Base-by-base conservation (phyloP, 768 basidiomycete genomes). In the Gelatoporia subvermispora region DNA sequence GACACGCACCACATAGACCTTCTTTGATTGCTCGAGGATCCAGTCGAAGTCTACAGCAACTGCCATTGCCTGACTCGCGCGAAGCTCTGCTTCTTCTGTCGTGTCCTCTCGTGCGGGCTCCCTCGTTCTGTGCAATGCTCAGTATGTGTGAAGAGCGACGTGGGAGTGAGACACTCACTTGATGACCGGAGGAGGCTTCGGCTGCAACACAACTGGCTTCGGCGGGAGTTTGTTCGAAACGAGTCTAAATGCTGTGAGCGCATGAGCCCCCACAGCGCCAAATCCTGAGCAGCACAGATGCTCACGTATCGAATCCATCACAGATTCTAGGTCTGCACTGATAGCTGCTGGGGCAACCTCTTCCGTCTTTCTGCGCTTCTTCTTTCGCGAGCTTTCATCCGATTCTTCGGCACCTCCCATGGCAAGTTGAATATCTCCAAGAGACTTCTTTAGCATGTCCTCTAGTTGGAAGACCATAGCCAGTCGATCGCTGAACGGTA, bases 21-120 rank as follows among this genome's bases (percentile, higher is more conserved):
- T 59, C 8, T 22, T 46, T 7, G 63, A 63, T 49, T 61, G 56
- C 7, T 43, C 40, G 28, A 59, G 13, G 21, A 69, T 48, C 55
- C 57, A 58, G 5, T 49, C 52, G 3, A 57, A 48, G 31, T 68
- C 65, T 9, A 69, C 66, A 4, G 65, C 66, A 31, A 54, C 55
- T 3, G 55, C 61, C 9, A 43, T 49, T 1, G 67, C 67, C 15
- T 57, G 63, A 2, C 50, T 28, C 3, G 51, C 55, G 22, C 68
- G 57, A 4, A 50, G 25, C 18, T 52, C 45, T 2, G 64, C 66
- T 24, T 67, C 63, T 10, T 41, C 45, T 10, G 54, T 52, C 7
- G 60, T 60, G 41, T 69, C 68, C 46, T 67, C 68, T 22, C 43
- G 53, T 8, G 64, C 39, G 17, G 62, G 66, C 16, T 62, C 65